Base-by-base conservation (phyloP, 768 basidiomycete genomes). In the Boletus sensibilis region DNA sequence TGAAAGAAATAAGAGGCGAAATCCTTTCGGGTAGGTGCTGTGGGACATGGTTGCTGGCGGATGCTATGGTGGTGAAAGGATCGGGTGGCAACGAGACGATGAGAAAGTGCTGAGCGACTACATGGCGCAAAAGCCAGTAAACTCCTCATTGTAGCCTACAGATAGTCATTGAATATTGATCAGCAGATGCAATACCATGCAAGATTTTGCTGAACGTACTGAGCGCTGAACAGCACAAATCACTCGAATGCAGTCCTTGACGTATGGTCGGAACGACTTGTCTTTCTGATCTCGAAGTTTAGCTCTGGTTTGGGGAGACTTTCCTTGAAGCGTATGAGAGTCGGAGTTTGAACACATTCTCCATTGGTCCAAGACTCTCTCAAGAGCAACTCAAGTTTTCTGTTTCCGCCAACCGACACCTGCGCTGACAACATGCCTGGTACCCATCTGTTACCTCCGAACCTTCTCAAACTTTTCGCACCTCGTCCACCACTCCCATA, bases 401-500 rank as follows among this genome's bases (percentile, higher is more conserved):
- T 53, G 40, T 45, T 38, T 50, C 50, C 23, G 56, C 20, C 56
- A 35, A 29, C 50, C 13, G 35, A 45, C 38, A 38, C n/a, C 38
- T 18, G 48, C 29, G 52, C 58, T 31, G 53, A 57, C 68, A 53
- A 41, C 9, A 80, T 80, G 79, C 79, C 79, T 11, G 90, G 89
- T 46, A 94, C 92, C 4, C 92, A 95, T 75, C 80, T 95, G 23
- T 82, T 99, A 23, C 96, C 96, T 4, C 94, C 94, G 4, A 97
- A 98, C 74, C 84, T 99, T 50, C 86, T 98, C 72, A 94, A 96
- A 71, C 88, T 98, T 62, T 99, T 98, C 72, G 88, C 93, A 0
- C 94, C 97, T 5, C 86, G 97, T 8, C 93, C 96, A 1, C 90
- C 88, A 3, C 82, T 98, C 4, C 89, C 90, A 1, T 98, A 94